phyloP scores from a whole-genome alignment of 1,284 basidiomycete genomes.

The Pterula multifida region DNA sequence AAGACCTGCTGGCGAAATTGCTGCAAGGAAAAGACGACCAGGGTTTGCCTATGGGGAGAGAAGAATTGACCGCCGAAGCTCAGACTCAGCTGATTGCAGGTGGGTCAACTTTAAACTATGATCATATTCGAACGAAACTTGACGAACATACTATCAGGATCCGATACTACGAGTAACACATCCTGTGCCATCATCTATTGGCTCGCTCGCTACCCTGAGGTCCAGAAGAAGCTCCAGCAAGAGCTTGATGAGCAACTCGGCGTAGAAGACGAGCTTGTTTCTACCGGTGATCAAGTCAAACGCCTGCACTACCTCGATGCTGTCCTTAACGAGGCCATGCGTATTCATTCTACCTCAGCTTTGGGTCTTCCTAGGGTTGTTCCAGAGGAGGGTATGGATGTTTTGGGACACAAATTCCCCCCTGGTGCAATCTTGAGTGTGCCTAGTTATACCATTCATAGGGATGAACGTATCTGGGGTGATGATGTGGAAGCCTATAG shows the following conservation, averaged over 20 bases:
- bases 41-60: conserved; percentile 66
- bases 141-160: conserved; percentile 5
- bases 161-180: conserved; percentile 32
- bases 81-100: conserved; percentile 80
- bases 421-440: conserved; percentile 65
- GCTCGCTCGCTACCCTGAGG: conserved; percentile 54
- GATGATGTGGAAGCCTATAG: conserved; percentile 65
- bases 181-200: conserved; percentile 81
- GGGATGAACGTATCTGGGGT: conserved; percentile 62
- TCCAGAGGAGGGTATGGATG: conserved; percentile 54
- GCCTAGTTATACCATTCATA: conserved; percentile 71
- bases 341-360: conserved; percentile 70
- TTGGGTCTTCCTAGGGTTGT: conserved; percentile 75
- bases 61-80: conserved; percentile 81
- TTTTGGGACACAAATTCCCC: conserved; percentile 52
- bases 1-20: conserved; percentile 73
- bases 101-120: too few relatives aligned
- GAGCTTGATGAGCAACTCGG: conserved; percentile 74
- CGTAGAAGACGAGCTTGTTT: conserved; percentile 39
- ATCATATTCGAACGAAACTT: conserved; percentile 4
- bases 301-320: conserved; percentile 66
- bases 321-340: conserved; percentile 74
- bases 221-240: conserved; percentile 60
- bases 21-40: conserved; percentile 68
- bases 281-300: conserved; percentile 54